Conservation (phyloP, 2,329 filamentous ascomycete genomes). For the Cladosporium oxysporum region DNA sequence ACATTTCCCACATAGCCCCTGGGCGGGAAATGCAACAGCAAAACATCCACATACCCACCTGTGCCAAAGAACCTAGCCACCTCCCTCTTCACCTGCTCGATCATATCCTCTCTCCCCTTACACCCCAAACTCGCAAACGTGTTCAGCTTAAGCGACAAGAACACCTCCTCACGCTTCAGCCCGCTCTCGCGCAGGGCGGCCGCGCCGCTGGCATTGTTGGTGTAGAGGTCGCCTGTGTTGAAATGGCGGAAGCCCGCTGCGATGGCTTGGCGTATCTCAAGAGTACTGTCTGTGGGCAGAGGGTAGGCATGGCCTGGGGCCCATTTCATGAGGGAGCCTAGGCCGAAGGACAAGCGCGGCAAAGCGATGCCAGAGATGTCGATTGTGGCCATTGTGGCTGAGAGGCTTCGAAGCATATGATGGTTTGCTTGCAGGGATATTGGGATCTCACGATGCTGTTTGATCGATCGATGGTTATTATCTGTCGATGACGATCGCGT, state of each 20-base stretch:
- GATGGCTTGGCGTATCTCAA: not conserved
- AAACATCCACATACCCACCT: not conserved
- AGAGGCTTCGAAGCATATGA: not conserved
- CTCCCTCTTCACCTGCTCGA: not conserved
- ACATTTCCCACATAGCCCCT: not conserved
- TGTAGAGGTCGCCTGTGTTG: not conserved
- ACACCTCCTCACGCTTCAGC: not conserved
- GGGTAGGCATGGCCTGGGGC: not conserved
- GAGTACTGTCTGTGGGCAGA: not conserved
- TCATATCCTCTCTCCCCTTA: not conserved
- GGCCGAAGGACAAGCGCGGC: not conserved
- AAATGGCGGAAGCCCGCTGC: not conserved
- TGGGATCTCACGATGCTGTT: not conserved
- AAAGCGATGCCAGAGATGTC: not conserved
- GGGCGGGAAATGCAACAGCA: not conserved
- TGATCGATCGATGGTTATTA: not conserved
- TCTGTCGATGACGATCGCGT: not conserved
- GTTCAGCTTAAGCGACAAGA: not conserved
- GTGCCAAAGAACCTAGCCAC: not conserved
- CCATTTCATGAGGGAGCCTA: not conserved
- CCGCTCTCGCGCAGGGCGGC: not conserved
- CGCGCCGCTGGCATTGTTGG: not conserved
- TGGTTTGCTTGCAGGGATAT: not conserved
- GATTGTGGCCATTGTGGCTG: not conserved
- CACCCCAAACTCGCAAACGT: not conserved